Evolutionary conservation across 805 yeast genomes (phyloP), one percentile per base, ranked within the genome.

Genomic region (Candida glaebosa): DNA sequence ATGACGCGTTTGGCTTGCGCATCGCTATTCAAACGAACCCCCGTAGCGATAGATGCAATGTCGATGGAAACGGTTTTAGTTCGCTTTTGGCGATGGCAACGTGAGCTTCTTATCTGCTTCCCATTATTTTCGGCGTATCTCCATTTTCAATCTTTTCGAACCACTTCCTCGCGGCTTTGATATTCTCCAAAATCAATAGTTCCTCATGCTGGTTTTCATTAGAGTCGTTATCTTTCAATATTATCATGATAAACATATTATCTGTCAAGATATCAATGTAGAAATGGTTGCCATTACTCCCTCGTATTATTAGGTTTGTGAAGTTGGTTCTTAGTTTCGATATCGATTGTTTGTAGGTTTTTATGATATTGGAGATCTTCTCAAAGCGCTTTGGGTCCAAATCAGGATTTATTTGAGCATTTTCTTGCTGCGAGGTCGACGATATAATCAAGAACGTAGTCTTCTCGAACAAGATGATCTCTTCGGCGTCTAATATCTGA

Each of bases 301-400:
- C 96, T 44, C 84, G 81, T 25, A 91, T 71, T 15, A 84, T 79
- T 38, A 91, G 64, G 36, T 86, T 82, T 48, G 78, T 82, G 61
- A 91, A 87, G 52, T 87, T 90, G 3, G 96, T 79, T 56, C 96
- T 78, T 54, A 91, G 72, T 60, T 88, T 90, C 39, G 86, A 81
- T 34, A 93, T 88, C 50, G 95, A 85, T 63, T 91, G 97, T 56
- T 93, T 89, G 64, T 87, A 91, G 18, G 95, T 88, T 57, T 91
- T 91, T 72, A 91, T 87, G 44, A 91, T 89, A 60, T 88, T 90
- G 18, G 95, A 85, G 18, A 91, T 89, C 58, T 90, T 91, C 58
- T 91, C 98, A 56, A 90, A 91, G 53, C 98, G 71, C 53, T 91
- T 88, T 4, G 97, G 96, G 54, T 91, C 97, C 40, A 89, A 70